A percentile compares a stretch with the other conserved stretches of the same genome.
phyloP scores from a whole-genome alignment of 495 filamentous ascomycete species.

The Penicillium mononematosum region DNA sequence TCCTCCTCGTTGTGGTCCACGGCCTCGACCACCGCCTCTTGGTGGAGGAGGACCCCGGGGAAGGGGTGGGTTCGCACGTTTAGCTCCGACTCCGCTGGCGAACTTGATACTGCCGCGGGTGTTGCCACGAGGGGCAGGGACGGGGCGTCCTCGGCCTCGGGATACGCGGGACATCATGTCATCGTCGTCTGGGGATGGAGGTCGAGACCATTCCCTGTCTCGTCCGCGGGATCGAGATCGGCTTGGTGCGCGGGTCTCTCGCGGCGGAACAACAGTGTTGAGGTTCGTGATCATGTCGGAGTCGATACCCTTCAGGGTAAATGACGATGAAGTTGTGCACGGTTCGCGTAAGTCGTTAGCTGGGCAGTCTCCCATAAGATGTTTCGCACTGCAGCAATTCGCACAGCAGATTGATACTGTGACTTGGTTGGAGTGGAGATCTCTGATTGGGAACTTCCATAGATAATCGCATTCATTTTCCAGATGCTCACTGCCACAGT shows the following conservation, averaged over 20 bases:
- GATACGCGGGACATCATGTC: slow-evolving; percentile 26
- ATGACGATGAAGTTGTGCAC: slow-evolving; percentile 29
- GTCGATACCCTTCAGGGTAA: slow-evolving; percentile 38
- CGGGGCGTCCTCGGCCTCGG: slow-evolving; percentile 7
- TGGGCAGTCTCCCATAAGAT: slow-evolving; percentile 49
- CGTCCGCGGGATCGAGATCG: not conserved
- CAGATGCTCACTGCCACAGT: slow-evolving; percentile 45
- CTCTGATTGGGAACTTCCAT: slow-evolving; percentile 37
- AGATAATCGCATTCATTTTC: slow-evolving; percentile 45
- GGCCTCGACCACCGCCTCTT: slow-evolving; percentile 4
- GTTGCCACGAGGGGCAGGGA: slow-evolving; percentile 5
- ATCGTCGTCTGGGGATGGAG: slow-evolving; percentile 29
- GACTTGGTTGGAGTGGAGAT: slow-evolving; percentile 25
- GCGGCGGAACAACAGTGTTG: slow-evolving; percentile 25
- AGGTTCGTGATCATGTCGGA: slow-evolving; percentile 37
- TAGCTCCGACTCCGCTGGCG: not conserved
- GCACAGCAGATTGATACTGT: slow-evolving; percentile 49
- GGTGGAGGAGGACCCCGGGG: slow-evolving; percentile 1
- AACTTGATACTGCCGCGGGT: slow-evolving; percentile 6
- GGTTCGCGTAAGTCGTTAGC: slow-evolving; percentile 25
- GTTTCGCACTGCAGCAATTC: slow-evolving; percentile 44
- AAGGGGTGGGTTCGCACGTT: not conserved
- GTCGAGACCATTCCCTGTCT: slow-evolving; percentile 12
- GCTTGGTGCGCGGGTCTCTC: not conserved
- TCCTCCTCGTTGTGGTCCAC: slow-evolving; percentile 8